These are phyloP conservation scores for Polyporus tsugae DNA, from an alignment of 1,284 basidiomycete species.

Conservation along the genomic window DNA sequence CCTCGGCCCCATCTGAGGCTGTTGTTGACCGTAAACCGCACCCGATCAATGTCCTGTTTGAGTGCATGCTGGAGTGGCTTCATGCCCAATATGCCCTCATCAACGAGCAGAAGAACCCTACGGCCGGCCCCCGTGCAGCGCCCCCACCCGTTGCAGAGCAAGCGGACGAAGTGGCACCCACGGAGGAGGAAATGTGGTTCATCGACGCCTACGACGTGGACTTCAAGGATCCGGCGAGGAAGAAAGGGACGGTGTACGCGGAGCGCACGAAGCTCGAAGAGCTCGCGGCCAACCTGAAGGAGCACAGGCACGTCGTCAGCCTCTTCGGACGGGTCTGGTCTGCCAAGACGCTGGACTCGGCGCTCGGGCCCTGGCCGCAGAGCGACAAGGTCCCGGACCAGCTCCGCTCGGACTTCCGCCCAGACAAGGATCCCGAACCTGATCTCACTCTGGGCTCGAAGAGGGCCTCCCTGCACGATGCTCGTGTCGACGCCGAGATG, in stretches of 20 bases:
- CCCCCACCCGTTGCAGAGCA: background rate
- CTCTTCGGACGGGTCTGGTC: background rate
- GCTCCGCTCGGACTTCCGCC: background rate
- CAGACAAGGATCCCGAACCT: background rate
- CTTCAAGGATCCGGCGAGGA: background rate
- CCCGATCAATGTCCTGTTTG: background rate
- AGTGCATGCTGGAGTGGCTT: background rate
- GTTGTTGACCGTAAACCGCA: background rate
- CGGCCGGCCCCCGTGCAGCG: no score
- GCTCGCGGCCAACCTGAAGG: background rate
- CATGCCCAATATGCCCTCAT: background rate
- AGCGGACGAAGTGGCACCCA: background rate
- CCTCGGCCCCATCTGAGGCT: background rate
- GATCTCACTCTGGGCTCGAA: background rate
- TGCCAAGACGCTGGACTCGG: background rate
- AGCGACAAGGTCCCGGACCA: background rate
- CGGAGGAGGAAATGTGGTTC: background rate
- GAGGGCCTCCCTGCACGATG: background rate
- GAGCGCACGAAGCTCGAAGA: background rate
- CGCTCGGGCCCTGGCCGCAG: background rate
- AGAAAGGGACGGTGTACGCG: background rate
- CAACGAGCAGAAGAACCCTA: background rate
- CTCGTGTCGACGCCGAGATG: background rate
- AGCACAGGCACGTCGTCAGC: background rate
- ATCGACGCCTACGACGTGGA: background rate